phyloP scores from a whole-genome alignment of 805 yeast genomes.

The Wickerhamomyces hampshirensis region DNA sequence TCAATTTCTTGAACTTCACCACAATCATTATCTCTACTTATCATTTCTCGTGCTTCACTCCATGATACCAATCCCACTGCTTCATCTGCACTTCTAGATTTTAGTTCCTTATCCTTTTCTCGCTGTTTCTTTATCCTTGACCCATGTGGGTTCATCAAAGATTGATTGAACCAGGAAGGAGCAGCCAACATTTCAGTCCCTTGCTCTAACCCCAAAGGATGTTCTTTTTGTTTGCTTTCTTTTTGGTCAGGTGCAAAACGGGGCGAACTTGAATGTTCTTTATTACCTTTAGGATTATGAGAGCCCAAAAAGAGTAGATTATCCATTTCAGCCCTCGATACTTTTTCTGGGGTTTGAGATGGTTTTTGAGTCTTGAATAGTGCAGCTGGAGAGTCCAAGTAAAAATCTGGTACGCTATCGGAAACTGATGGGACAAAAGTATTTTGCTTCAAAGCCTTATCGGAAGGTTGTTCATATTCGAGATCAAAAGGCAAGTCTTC shows the following conservation, averaged over 20 bases:
- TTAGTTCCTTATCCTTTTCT: constrained; percentile 4
- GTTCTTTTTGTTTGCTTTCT: background rate
- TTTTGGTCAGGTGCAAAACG: too few relatives aligned
- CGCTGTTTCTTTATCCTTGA: constrained; percentile 1
- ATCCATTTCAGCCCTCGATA: constrained; percentile 18
- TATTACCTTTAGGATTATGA: too few relatives aligned
- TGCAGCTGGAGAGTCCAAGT: too few relatives aligned
- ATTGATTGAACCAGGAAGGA: constrained; percentile 27
- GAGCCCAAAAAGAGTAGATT: constrained; percentile 6
- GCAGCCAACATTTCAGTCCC: constrained; percentile 1
- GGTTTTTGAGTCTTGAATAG: background rate
- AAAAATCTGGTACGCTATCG: too few relatives aligned
- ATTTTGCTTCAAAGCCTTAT: too few relatives aligned
- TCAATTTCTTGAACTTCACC: constrained; percentile 12
- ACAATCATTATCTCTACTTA: constrained; percentile 14
- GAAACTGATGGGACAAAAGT: too few relatives aligned
- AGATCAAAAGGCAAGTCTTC: too few relatives aligned
- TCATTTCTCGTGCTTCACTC: constrained; percentile 38
- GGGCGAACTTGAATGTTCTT: too few relatives aligned
- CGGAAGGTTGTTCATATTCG: too few relatives aligned
- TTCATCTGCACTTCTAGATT: constrained; percentile 7
- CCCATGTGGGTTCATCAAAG: constrained; percentile 5
- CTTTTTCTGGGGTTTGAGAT: background rate
- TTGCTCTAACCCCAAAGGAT: background rate
- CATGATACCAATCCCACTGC: constrained; percentile 43